Base-by-base conservation (phyloP, 306 rosid species). In the Castanea crenata region DNA sequence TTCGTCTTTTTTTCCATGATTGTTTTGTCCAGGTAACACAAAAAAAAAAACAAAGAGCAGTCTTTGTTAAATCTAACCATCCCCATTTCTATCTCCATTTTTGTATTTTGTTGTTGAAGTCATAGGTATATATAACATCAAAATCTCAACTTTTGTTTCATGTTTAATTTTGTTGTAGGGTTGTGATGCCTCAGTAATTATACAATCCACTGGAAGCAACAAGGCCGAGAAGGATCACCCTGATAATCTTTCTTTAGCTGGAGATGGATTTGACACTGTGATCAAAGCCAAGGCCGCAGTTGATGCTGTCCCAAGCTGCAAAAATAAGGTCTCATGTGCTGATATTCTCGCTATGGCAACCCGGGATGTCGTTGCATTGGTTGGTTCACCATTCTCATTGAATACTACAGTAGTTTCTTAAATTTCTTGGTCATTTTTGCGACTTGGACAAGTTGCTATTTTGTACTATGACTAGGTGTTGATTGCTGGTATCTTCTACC, bases 1-100 rank as follows among this genome's bases (percentile, higher is more conserved):
- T 94, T 49, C 97, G 99, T 52, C 97, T 94, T 86, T 91, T 91
- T 82, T 95, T 95, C 88, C 99, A 95, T 3, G 99, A 93, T 72
- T 95, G 99, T 83, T 84, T 91, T 34, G 98, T 95, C 25, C 87
- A 85, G 86, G 99, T 92, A 86, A 55, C 31, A 55, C 13, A 49
- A 13, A 72, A 41, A n/a, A n/a, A 14, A 55, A 23, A 23, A 23
- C 4, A 6, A 63, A 14, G 15, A 63, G 7, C 10, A 1, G 18
- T 59, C 8, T 20, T 4, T 11, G 18, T 23, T 59, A 59, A 1
- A 9, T 3, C 16, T 11, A 21, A 61, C 34, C 34, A 10, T 20
- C 65, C 32, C 65, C 16, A 23, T 23, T 21, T 3, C 3, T 41
- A 0, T 41, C 25, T 32, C 15, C 3, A 58, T 57, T 57, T 76